phyloP scores from a whole-genome alignment of 345 rosid species.

The Xanthoceras sorbifolium region DNA sequence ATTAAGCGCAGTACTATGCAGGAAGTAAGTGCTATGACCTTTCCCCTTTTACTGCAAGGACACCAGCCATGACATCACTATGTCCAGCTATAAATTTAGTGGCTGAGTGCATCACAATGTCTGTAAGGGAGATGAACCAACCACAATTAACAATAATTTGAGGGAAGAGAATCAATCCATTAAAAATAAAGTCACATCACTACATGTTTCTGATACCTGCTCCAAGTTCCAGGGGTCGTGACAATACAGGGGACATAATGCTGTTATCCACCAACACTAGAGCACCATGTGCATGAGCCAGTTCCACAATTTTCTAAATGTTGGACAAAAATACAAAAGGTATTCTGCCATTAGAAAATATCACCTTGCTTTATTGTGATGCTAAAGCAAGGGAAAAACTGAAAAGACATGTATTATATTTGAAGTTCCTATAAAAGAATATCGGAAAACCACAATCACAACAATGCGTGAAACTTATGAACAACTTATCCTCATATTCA shows the following conservation, averaged over 20 bases:
- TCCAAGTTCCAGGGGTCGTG: constrained; percentile 90
- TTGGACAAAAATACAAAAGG: background rate
- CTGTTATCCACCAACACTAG: constrained; percentile 90
- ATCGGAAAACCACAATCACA: background rate
- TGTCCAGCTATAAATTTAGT: constrained; percentile 95
- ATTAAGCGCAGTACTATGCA: background rate
- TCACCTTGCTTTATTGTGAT: background rate
- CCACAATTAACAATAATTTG: constrained; percentile 18
- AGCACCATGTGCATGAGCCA: constrained; percentile 82
- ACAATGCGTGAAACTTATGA: background rate
- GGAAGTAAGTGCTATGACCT: constrained; percentile 44
- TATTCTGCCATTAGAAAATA: background rate
- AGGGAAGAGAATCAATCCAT: constrained; percentile 1
- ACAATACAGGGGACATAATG: constrained; percentile 88
- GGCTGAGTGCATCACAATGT: constrained; percentile 96
- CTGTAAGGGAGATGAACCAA: constrained; percentile 42
- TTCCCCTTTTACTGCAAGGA: constrained; percentile 91
- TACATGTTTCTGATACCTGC: constrained; percentile 54
- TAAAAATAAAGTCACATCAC: constrained; percentile 7
- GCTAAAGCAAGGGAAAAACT: background rate
- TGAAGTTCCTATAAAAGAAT: background rate
- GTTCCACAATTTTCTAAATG: constrained; percentile 74
- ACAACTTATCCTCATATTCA: background rate
- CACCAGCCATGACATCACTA: constrained; percentile 97
- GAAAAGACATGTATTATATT: background rate